These are phyloP conservation scores for Alternaria sp. DNA, from an alignment of 2,329 filamentous ascomycete species.

Conservation along the genomic window DNA sequence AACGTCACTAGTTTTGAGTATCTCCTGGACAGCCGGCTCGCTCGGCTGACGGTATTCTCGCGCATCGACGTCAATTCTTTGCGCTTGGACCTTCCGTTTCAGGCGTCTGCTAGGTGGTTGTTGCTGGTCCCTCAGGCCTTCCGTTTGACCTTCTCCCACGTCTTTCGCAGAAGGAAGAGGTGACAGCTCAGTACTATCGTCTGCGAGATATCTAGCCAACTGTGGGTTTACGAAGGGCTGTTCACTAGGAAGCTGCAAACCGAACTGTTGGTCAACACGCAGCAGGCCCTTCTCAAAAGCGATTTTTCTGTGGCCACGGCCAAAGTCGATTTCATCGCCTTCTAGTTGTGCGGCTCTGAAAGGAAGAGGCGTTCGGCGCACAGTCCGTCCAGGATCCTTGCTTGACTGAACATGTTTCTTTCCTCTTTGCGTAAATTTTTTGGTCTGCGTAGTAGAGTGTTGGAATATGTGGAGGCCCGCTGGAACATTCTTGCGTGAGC, in stretches of 20 bases:
- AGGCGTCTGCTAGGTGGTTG: constrained; percentile 33
- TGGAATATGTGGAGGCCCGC: constrained; percentile 25
- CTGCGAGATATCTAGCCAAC: constrained; percentile 45
- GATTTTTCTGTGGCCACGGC: constrained; percentile 45
- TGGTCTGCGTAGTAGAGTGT: constrained; percentile 9
- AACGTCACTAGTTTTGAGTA: constrained; percentile 14
- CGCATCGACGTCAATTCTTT: constrained; percentile 57
- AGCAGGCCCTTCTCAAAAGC: constrained; percentile 51
- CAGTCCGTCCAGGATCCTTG: neutral
- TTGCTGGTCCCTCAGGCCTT: neutral
- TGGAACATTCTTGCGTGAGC: constrained; percentile 10
- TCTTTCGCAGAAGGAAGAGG: constrained; percentile 30
- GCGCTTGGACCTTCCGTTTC: constrained; percentile 53
- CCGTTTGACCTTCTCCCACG: constrained; percentile 21
- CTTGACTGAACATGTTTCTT: neutral
- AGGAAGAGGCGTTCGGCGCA: constrained; percentile 16
- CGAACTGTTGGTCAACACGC: constrained; percentile 41
- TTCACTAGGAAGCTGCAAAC: constrained; percentile 13
- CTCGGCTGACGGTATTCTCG: constrained; percentile 58
- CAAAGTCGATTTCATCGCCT: constrained; percentile 52
- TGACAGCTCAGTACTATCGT: constrained; percentile 37
- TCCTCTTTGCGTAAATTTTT: constrained; percentile 7
- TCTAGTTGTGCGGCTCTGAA: constrained; percentile 55
- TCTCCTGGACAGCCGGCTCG: constrained; percentile 42
- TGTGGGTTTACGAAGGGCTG: constrained; percentile 39